These are phyloP conservation scores for Macrolepiota dolichaula DNA, from an alignment of 768 basidiomycete genomes.

Conservation along the genomic window DNA sequence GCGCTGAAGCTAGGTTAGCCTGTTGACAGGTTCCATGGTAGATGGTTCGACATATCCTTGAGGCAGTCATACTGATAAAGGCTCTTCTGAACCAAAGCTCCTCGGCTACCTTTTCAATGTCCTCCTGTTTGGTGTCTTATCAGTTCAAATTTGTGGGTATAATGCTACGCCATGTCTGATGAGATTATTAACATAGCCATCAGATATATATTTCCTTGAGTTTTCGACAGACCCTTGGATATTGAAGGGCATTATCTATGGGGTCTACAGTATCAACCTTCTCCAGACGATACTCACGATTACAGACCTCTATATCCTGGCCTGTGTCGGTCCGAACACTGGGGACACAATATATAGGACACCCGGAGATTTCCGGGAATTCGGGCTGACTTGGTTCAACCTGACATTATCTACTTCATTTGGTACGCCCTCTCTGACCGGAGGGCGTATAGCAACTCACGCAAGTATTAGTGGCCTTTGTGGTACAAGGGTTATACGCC, in stretches of 20 bases:
- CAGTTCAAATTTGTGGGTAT: neutral
- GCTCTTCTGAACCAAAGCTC: neutral
- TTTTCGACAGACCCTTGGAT: neutral
- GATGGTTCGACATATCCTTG: neutral
- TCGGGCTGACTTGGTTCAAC: slow-evolving; percentile 3
- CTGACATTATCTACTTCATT: neutral
- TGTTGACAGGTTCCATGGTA: slow-evolving; percentile 1
- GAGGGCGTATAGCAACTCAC: neutral
- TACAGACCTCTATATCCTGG: neutral
- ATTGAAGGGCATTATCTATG: neutral
- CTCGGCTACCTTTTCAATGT: neutral
- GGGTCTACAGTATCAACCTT: neutral
- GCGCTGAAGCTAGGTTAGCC: neutral
- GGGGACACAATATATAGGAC: neutral
- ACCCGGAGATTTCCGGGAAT: neutral
- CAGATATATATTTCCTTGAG: neutral
- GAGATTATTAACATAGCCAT: neutral
- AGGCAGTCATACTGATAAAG: neutral
- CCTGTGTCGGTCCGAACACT: neutral
- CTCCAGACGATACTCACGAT: neutral
- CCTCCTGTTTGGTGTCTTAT: neutral
- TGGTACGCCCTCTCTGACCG: neutral
- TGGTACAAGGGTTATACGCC: slow-evolving; percentile 1
- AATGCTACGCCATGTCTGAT: neutral
- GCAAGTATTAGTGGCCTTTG: neutral